Evolutionary conservation across 2,329 filamentous ascomycete species (phyloP).

Genomic region (Mollisia scopiformis): DNA sequence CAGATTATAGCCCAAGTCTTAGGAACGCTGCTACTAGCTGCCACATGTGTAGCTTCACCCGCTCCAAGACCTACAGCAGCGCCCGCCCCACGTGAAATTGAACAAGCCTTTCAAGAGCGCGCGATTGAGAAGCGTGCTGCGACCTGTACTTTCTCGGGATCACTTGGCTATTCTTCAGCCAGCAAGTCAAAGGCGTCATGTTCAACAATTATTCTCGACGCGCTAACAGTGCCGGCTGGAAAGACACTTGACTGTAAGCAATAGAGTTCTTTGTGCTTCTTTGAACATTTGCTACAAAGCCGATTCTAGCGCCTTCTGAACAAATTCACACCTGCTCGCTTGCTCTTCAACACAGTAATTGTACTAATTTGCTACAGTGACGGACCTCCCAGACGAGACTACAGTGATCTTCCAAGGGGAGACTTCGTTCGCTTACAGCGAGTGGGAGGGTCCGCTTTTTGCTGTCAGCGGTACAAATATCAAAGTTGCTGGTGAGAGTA

Average conservation of each 20-base stretch:
- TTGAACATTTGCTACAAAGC: neutral
- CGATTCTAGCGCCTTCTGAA: neutral
- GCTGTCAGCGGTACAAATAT: slow-evolving; percentile 13
- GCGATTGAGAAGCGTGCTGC: slow-evolving; percentile 9
- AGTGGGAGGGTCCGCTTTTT: slow-evolving; percentile 12
- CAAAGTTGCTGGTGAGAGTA: slow-evolving; percentile 2
- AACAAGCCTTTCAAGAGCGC: slow-evolving; percentile 9
- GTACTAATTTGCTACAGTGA: slow-evolving; percentile 3
- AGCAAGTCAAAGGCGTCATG: slow-evolving; percentile 12
- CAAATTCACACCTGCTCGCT: neutral
- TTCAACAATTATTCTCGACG: slow-evolving; percentile 2
- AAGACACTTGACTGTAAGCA: slow-evolving; percentile 6
- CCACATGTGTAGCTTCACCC: slow-evolving; percentile 3
- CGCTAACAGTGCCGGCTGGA: slow-evolving; percentile 9
- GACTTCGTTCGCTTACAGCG: slow-evolving; percentile 5
- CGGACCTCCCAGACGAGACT: slow-evolving; percentile 4
- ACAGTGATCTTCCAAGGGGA: slow-evolving; percentile 8
- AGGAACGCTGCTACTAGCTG: neutral
- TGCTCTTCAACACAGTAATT: neutral
- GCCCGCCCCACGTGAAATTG: slow-evolving; percentile 3
- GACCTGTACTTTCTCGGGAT: slow-evolving; percentile 9
- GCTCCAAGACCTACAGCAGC: slow-evolving; percentile 9
- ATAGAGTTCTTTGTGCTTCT: neutral
- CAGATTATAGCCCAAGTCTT: neutral
- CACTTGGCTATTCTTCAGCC: slow-evolving; percentile 3